These are phyloP conservation scores for Septoria petroselini DNA, from an alignment of 2,329 filamentous ascomycete species.

Conservation along the genomic window DNA sequence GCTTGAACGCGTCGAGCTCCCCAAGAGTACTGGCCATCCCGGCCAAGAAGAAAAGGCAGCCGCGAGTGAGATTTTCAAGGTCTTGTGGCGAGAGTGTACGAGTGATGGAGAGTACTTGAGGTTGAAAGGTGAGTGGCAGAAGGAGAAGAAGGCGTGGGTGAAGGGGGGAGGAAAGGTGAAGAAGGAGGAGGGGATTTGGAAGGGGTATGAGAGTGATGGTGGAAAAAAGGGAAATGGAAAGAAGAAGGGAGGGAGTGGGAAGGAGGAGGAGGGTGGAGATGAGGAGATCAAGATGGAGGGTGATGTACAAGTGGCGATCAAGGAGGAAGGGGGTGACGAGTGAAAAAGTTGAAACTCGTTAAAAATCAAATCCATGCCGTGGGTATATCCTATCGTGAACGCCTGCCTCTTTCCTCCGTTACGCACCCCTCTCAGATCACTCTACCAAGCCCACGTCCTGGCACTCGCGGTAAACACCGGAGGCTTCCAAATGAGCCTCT, in stretches of 20 bases:
- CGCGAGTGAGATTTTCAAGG: constrained; percentile 50
- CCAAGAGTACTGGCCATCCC: constrained; percentile 46
- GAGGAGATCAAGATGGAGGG: not conserved
- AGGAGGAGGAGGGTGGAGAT: not conserved
- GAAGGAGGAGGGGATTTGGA: constrained; percentile 16
- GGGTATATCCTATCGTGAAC: constrained; percentile 10
- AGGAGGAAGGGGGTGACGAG: not conserved
- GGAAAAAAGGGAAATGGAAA: not conserved
- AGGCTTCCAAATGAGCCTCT: constrained; percentile 87
- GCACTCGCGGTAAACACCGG: constrained; percentile 88
- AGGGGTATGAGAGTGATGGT: constrained; percentile 5
- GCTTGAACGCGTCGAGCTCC: constrained; percentile 37
- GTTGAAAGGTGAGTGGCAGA: constrained; percentile 48
- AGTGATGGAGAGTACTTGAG: constrained; percentile 45
- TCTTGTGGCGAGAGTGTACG: constrained; percentile 50
- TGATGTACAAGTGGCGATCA: not conserved
- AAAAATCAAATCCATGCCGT: constrained; percentile 3
- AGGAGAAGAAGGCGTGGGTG: constrained; percentile 48
- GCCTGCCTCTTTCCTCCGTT: not conserved
- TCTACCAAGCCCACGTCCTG: constrained; percentile 91
- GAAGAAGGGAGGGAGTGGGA: not conserved
- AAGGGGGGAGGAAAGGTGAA: constrained; percentile 16
- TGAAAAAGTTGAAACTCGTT: no score
- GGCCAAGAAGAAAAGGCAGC: constrained; percentile 51
- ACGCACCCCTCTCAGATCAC: not conserved